A percentile compares a stretch with the other conserved stretches of the same genome.
Evolutionary conservation across 2,329 filamentous ascomycete species (phyloP).

Genomic region (Aquanectria penicillioides): DNA sequence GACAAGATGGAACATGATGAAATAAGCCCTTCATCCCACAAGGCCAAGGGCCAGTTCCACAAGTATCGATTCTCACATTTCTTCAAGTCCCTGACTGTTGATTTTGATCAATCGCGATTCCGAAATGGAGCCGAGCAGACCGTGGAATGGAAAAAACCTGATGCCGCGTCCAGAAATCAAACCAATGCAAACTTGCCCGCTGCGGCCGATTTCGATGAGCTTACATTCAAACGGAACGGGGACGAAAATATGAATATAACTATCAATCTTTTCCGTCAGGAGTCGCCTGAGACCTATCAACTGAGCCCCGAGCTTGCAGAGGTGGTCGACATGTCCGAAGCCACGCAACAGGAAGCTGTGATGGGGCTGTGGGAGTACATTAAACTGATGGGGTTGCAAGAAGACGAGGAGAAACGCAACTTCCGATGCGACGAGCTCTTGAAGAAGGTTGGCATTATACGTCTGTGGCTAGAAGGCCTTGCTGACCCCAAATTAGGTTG

Average conservation of each 20-base stretch:
- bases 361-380: slow-evolving; percentile 98
- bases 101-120: slow-evolving; percentile 73
- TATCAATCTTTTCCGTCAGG: slow-evolving; percentile 85
- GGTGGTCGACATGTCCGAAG: slow-evolving; percentile 86
- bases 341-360: slow-evolving; percentile 86
- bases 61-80: slow-evolving; percentile 77
- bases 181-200: slow-evolving; percentile 56
- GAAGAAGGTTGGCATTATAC: slow-evolving; percentile 69
- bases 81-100: slow-evolving; percentile 81
- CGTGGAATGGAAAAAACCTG: slow-evolving; percentile 90
- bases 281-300: slow-evolving; percentile 85
- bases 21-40: slow-evolving; percentile 42
- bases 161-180: slow-evolving; percentile 59
- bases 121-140: slow-evolving; percentile 64
- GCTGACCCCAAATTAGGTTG: slow-evolving; percentile 64
- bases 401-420: slow-evolving; percentile 93
- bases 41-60: slow-evolving; percentile 49
- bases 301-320: slow-evolving; percentile 83
- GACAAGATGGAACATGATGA: slow-evolving; percentile 41
- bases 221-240: slow-evolving; percentile 90
- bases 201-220: slow-evolving; percentile 84
- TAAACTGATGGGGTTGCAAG: slow-evolving; percentile 83
- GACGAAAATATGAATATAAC: slow-evolving; percentile 94
- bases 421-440: slow-evolving; percentile 90
- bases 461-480: background rate